Percentiles rank a stretch among this genome's conserved stretches.
Conservation (phyloP, 495 filamentous ascomycete species). For the Penicillium cosmopolitanum region DNA sequence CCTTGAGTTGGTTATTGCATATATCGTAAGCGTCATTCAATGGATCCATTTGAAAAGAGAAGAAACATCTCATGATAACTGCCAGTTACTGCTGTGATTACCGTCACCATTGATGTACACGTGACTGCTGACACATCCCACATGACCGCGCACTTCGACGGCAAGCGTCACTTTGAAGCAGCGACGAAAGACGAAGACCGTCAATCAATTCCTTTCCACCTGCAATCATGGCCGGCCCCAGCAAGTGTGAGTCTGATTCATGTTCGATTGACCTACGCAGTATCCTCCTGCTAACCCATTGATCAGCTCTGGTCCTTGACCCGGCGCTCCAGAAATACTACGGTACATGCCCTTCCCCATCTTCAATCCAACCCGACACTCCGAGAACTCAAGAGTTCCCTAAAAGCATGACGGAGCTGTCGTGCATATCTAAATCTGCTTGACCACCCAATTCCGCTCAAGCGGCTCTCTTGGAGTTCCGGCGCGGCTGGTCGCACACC, state of each 20-base stretch:
- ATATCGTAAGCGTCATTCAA: no score
- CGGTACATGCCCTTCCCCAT: constrained; percentile 52
- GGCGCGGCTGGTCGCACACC: not conserved
- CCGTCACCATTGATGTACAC: not conserved
- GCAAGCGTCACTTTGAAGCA: not conserved
- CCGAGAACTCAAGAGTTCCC: not conserved
- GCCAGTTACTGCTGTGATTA: not conserved
- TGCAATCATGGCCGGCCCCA: constrained; percentile 52
- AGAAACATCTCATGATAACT: no score
- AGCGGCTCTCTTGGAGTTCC: not conserved
- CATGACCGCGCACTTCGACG: not conserved
- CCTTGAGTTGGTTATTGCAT: no score
- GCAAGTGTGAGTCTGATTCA: constrained; percentile 45
- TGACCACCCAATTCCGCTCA: not conserved
- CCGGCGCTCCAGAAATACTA: constrained; percentile 77
- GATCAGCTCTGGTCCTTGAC: constrained; percentile 65
- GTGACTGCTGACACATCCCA: constrained; percentile 3
- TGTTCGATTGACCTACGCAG: not conserved
- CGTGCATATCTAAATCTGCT: no score
- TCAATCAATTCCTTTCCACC: constrained; percentile 8
- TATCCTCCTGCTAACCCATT: constrained; percentile 14
- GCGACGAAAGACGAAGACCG: not conserved
- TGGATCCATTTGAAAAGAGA: no score
- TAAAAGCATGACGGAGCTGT: no score
- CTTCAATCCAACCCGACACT: constrained; percentile 5